A percentile compares a stretch with the other conserved stretches of the same genome.
phyloP scores from a whole-genome alignment of 306 rosid species.

The Pyrus betulifolia region DNA sequence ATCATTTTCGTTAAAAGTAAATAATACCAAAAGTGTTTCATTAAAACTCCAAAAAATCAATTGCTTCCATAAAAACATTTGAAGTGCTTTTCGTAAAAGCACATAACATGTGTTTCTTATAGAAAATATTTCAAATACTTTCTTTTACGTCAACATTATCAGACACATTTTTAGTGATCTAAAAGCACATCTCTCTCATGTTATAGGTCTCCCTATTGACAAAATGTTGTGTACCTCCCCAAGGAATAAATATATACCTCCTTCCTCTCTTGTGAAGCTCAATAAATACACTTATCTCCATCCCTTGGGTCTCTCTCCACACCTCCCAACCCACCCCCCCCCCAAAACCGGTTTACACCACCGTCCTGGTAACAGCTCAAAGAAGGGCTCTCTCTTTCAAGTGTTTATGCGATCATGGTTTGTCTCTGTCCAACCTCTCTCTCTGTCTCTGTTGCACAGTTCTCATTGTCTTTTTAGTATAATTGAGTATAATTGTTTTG shows the following conservation, averaged over 20 bases:
- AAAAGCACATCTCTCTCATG: constrained; percentile 13
- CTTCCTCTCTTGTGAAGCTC: constrained; percentile 49
- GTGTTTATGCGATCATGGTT: constrained; percentile 65
- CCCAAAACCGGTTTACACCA: neutral
- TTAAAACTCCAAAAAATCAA: too few species aligned
- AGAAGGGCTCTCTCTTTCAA: constrained; percentile 17
- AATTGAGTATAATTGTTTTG: neutral
- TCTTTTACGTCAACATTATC: neutral
- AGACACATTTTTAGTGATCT: neutral
- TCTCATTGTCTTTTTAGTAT: constrained; percentile 6
- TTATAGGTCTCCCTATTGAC: constrained; percentile 24
- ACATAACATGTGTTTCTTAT: too few species aligned
- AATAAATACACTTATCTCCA: constrained; percentile 55
- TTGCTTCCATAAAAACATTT: too few species aligned
- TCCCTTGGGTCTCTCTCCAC: constrained; percentile 9
- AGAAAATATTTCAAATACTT: too few species aligned
- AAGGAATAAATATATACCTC: constrained; percentile 50
- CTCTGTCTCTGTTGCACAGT: neutral
- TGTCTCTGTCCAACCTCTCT: neutral
- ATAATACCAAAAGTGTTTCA: too few species aligned
- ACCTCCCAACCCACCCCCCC: too few species aligned
- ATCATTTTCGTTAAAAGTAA: too few species aligned
- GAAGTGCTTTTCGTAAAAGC: too few species aligned
- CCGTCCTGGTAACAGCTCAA: constrained; percentile 6
- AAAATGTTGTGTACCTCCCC: constrained; percentile 43